phyloP scores from a whole-genome alignment of 2,329 filamentous ascomycete species.

The Aureobasidium sp. region DNA sequence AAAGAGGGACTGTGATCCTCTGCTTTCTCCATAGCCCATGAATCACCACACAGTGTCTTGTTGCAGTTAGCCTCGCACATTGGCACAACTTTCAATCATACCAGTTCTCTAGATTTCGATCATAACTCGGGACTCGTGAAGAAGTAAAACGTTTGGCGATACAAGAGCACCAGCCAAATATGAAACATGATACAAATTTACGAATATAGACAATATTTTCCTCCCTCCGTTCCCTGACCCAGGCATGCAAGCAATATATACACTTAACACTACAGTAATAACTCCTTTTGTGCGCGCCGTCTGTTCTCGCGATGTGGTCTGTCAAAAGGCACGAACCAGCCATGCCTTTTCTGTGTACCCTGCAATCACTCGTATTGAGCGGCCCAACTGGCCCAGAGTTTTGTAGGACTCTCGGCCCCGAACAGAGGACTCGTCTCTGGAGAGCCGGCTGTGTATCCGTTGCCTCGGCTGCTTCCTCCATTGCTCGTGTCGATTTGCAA shows the following conservation, averaged over 20 bases:
- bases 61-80: background rate
- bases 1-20: constrained; percentile 22
- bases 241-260: background rate
- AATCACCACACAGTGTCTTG: background rate
- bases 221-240: too few relatives aligned
- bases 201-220: background rate
- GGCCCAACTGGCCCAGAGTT: constrained; percentile 29
- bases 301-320: background rate
- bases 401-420: constrained; percentile 26
- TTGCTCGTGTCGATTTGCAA: constrained; percentile 3
- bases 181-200: background rate
- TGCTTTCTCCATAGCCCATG: background rate
- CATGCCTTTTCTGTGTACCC: background rate
- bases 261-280: background rate
- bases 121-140: background rate
- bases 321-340: background rate
- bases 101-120: background rate
- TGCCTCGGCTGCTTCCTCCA: background rate
- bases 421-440: constrained; percentile 17
- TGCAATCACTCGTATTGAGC: constrained; percentile 20
- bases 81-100: background rate
- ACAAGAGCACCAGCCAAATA: constrained; percentile 20
- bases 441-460: background rate
- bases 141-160: background rate
- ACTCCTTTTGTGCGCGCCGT: background rate